Conservation (phyloP, 2,329 filamentous ascomycete genomes). For the Hortaea werneckii region DNA sequence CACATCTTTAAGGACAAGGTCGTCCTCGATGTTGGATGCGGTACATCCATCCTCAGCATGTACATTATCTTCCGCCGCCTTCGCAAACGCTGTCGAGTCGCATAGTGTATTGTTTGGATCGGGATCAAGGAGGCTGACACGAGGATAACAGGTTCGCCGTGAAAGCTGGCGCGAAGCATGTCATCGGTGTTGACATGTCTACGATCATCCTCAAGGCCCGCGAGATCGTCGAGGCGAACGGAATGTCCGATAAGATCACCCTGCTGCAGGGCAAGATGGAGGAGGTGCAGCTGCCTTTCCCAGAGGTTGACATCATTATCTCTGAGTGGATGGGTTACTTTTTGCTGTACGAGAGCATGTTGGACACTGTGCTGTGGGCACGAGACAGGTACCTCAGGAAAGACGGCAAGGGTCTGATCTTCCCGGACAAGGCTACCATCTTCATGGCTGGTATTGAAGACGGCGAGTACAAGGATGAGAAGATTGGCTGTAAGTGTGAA, state of each 20-base stretch:
- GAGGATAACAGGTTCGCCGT: slow-evolving; percentile 75
- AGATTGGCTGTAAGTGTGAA: slow-evolving; percentile 79
- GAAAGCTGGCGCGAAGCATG: slow-evolving; percentile 92
- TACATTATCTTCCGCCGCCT: slow-evolving; percentile 34
- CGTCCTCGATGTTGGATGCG: slow-evolving; percentile 94
- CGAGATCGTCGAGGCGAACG: slow-evolving; percentile 88
- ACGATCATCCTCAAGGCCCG: slow-evolving; percentile 98
- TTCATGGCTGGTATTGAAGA: slow-evolving; percentile 96
- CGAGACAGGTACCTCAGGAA: slow-evolving; percentile 82
- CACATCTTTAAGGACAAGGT: slow-evolving; percentile 88
- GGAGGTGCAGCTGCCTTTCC: slow-evolving; percentile 85
- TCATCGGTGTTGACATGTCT: slow-evolving; percentile 98
- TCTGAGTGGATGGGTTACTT: slow-evolving; percentile 99
- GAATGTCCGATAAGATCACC: slow-evolving; percentile 91
- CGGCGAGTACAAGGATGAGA: slow-evolving; percentile 99
- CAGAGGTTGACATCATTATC: slow-evolving; percentile 98
- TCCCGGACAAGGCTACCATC: slow-evolving; percentile 97
- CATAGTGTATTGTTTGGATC: neutral
- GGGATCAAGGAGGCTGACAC: neutral
- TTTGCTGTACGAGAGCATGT: slow-evolving; percentile 95
- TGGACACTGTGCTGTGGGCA: slow-evolving; percentile 95
- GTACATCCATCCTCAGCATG: slow-evolving; percentile 98
- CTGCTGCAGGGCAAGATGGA: slow-evolving; percentile 99
- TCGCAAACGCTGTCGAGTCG: neutral
- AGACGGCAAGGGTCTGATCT: slow-evolving; percentile 69